Conservation (phyloP, 108 stramenopile genomes). For the Aurantiochytrium sp. region DNA sequence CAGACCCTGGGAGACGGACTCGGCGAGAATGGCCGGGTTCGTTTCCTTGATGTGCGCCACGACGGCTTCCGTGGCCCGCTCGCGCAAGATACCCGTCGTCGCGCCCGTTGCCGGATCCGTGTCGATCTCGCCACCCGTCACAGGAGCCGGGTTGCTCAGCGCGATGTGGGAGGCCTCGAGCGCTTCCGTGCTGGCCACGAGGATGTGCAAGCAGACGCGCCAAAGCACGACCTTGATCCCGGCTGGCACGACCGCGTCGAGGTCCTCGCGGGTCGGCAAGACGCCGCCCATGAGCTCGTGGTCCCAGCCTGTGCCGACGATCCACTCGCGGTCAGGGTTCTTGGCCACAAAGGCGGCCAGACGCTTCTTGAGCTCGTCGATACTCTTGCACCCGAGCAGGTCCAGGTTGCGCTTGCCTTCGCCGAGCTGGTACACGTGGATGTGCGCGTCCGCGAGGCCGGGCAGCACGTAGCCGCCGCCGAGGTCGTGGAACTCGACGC, state of each 20-base stretch:
- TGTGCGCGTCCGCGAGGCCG: constrained; percentile 12
- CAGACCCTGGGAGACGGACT: not conserved
- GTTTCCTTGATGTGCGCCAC: not conserved
- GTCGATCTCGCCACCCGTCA: not conserved
- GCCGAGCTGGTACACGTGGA: not conserved
- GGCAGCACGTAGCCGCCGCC: not conserved
- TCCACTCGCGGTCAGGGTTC: not conserved
- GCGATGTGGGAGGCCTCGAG: not conserved
- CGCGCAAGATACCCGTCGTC: not conserved
- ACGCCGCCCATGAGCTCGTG: not conserved
- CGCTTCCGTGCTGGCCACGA: not conserved
- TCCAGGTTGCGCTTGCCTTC: not conserved
- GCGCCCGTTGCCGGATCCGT: not conserved
- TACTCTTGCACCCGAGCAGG: not conserved
- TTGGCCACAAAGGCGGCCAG: not conserved
- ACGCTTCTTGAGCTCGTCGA: not conserved
- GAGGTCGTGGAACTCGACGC: not conserved
- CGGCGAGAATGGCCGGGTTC: not conserved
- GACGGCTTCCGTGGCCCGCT: not conserved
- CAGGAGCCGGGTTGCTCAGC: not conserved
- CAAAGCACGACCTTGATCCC: constrained; percentile 7
- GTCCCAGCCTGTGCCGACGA: constrained; percentile 3
- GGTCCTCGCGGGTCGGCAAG: not conserved
- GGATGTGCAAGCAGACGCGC: constrained; percentile 26
- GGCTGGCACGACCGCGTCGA: not conserved